Evolutionary conservation across 495 filamentous ascomycete species (phyloP).

Genomic region (Penicillium coprophilum): DNA sequence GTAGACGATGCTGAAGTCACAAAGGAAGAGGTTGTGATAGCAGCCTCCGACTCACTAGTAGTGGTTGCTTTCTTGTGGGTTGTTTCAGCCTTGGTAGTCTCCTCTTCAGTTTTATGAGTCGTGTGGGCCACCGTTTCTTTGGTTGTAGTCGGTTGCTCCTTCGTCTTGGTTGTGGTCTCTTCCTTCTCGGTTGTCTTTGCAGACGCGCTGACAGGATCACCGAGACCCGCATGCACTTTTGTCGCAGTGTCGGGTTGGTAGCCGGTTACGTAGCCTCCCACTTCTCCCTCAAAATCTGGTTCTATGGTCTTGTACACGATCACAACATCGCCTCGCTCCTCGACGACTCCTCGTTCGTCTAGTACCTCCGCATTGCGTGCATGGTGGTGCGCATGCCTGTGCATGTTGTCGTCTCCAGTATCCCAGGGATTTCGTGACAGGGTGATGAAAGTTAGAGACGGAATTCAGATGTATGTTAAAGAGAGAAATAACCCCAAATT

Average conservation of each 20-base stretch:
- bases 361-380: slow-evolving; percentile 20
- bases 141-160: slow-evolving; percentile 6
- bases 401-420: slow-evolving; percentile 23
- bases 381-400: slow-evolving; percentile 32
- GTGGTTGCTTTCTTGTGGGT: slow-evolving; percentile 4
- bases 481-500: slow-evolving; percentile 20
- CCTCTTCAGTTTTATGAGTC: slow-evolving; percentile 11
- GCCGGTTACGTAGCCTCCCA: slow-evolving; percentile 17
- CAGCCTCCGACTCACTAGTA: slow-evolving; percentile 6
- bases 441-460: not conserved
- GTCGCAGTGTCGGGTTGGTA: slow-evolving; percentile 10
- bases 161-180: slow-evolving; percentile 1
- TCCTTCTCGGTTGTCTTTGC: slow-evolving; percentile 13
- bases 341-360: slow-evolving; percentile 12
- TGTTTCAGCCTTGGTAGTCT: slow-evolving; percentile 13
- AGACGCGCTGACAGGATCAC: slow-evolving; percentile 21
- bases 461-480: slow-evolving; percentile 4
- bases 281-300: slow-evolving; percentile 14
- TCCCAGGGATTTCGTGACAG: slow-evolving; percentile 7
- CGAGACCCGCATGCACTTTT: slow-evolving; percentile 18
- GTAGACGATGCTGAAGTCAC: slow-evolving; percentile 23
- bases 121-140: slow-evolving; percentile 7
- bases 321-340: slow-evolving; percentile 20
- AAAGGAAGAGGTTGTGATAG: slow-evolving; percentile 15
- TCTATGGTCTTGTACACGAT: slow-evolving; percentile 22